Base-by-base conservation (phyloP, 176 grass and related monocot species). In the Carex kokanica region DNA sequence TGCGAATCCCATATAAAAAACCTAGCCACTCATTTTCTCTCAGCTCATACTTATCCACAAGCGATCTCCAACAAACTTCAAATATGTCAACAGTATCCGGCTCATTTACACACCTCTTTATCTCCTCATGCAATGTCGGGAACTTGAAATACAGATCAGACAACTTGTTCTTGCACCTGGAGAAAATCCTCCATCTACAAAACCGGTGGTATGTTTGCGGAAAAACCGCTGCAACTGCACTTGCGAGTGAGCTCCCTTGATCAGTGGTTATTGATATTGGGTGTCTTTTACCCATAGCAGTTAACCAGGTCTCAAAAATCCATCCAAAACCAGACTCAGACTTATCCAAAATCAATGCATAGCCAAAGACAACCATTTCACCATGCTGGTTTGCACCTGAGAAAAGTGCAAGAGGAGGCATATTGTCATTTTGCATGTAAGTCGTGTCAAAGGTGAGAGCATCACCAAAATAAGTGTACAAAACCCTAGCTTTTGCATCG, bases 101-200 rank as follows among this genome's bases (percentile, higher is more conserved):
- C 43, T 86, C 89, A 16, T 95, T 95, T 13, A 98, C 64, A 62
- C 88, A 93, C 88, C 71, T 88, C 78, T 93, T 95, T 27, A 98
- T 71, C 77, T 98, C 92, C 41, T 83, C 89, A 90, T 93, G 91
- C 53, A 98, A 83, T 65, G 58, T 69, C 53, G 91, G 89, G 86
- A 87, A 91, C 74, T 81, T 91, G 34, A 60, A 61, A 87, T 85
- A 91, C 36, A 90, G 77, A 88, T 95, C 95, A 81, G 87, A 91
- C 3, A 98, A 68, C 84, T 88, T 95, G 86, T 91, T 98, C 88
- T 91, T 94, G 78, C 92, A 98, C 87, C 90, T 93, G 62, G 95
- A 90, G 60, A 98, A 91, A 80, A 98, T 86, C 20, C 88, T 66
- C 95, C 95, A 98, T 86, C 95, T 93, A 65, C 95, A 98, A 47